Percentiles rank a stretch among this genome's conserved stretches.
phyloP scores from a whole-genome alignment of 805 yeast genomes.

The Candida taoyuanica region DNA sequence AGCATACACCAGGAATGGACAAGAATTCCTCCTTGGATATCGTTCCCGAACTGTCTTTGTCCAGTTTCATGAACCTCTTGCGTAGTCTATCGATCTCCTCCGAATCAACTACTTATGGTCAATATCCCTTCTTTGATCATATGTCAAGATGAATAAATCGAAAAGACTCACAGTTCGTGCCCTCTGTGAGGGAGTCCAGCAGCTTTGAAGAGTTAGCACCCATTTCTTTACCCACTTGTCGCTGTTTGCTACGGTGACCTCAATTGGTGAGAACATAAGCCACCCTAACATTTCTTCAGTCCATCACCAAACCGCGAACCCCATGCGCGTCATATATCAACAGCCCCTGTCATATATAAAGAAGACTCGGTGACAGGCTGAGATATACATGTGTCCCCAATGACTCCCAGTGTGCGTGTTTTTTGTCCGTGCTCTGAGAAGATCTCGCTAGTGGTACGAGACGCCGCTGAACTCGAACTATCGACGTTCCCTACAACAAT shows the following conservation, averaged over 20 bases:
- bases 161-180: constrained; percentile 57
- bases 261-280: background rate
- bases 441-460: constrained; percentile 9
- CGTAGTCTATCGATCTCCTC: constrained; percentile 91
- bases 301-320: background rate
- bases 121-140: constrained; percentile 2
- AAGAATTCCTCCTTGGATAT: constrained; percentile 88
- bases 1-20: constrained; percentile 86
- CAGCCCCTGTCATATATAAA: no score
- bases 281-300: background rate
- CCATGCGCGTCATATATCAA: no score
- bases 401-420: constrained; percentile 3
- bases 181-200: constrained; percentile 70
- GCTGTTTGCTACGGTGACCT: background rate
- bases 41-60: constrained; percentile 87
- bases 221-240: constrained; percentile 24
- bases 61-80: constrained; percentile 91
- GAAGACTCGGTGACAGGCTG: no score
- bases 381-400: no score
- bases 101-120: constrained; percentile 52
- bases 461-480: constrained; percentile 7
- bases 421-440: constrained; percentile 28
- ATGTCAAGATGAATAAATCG: no score
- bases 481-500: constrained; percentile 24
- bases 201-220: constrained; percentile 58